Base-by-base conservation (phyloP, 495 filamentous ascomycete species). In the Aspergillus olivimuriae region DNA sequence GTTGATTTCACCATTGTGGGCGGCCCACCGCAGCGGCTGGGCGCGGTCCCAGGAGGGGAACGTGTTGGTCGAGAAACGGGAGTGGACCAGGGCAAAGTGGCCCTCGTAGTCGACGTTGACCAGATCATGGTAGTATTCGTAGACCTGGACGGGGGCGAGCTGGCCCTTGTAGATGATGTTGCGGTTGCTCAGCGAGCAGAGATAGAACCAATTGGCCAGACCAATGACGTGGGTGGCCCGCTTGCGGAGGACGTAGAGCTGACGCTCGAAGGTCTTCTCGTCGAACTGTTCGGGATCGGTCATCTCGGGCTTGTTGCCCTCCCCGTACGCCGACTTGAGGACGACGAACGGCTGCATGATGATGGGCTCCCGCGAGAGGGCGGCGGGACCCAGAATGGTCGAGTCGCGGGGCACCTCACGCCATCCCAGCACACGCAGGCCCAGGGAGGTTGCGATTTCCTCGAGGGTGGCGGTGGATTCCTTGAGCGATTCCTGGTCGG, bases 91-190 rank as follows among this genome's bases (percentile, higher is more conserved):
- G 33, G 92, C 92, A 63, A 99, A 99, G 63, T 97, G 89, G 31
- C 85, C 92, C 71, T 97, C 89, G 65, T 94, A 99, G 61, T 99
- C 92, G 32, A 95, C 89, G 51, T 90, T 92, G 44, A 97, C 86
- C 63, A 99, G 65, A 68, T 99, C 92, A 65, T 96, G 85, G 71
- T 95, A 99, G 70, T 99, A 99, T 62, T 92, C 81, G 67, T 99
- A 99, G n/a, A 99, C 92, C 65, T 99, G 92, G 14, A 91, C 80
- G 15, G 92, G 92, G 32, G 92, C 86, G 49, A 99, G 72, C 65
- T 99, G 92, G 47, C 92, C 92, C 77, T 99, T 99, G 75, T 99
- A 99, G 31, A 99, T 86, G 62, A 99, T 97, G 67, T 97, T 99
- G 63, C 89, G 89, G 78, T 95, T 97, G 63, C 88, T 95, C 49